Percentiles rank a stretch among this genome's conserved stretches.
Conservation (phyloP, 495 filamentous ascomycete genomes). For the Penicillium malachiteum region DNA sequence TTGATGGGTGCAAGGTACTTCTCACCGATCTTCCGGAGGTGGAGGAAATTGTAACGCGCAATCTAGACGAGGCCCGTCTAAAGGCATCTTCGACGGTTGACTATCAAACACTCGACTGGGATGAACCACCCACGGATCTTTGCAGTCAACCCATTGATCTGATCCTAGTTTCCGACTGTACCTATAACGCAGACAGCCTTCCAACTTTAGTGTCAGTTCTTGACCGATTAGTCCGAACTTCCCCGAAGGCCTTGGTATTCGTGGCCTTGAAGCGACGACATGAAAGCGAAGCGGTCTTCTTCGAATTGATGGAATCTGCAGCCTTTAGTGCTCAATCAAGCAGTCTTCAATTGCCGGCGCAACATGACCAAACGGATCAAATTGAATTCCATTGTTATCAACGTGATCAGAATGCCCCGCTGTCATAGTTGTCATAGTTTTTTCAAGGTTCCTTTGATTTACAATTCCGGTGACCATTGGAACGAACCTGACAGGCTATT, state of each 20-base stretch:
- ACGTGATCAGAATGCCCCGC: conserved; percentile 6
- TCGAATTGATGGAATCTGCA: conserved; percentile 65
- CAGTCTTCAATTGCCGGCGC: conserved; percentile 54
- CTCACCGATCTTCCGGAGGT: conserved; percentile 86
- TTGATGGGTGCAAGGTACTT: conserved; percentile 55
- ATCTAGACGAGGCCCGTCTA: conserved; percentile 48
- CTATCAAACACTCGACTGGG: conserved; percentile 78
- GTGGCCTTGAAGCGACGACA: conserved; percentile 85
- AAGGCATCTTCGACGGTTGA: conserved; percentile 36
- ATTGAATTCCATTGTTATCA: conserved; percentile 60
- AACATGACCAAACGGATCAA: conserved; percentile 55
- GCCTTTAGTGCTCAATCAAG: conserved; percentile 51
- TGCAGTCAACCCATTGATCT: conserved; percentile 59
- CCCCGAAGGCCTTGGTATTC: conserved; percentile 58
- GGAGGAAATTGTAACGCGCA: conserved; percentile 58
- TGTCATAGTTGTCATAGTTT: no score
- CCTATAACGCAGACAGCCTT: conserved; percentile 84
- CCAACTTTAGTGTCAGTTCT: conserved; percentile 74
- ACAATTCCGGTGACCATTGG: neutral
- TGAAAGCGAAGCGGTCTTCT: conserved; percentile 76
- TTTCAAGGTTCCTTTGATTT: neutral
- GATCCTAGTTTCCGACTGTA: conserved; percentile 86
- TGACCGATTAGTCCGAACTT: conserved; percentile 47
- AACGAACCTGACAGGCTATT: neutral
- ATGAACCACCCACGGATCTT: conserved; percentile 44